Conservation (phyloP, 208 protist species). For the Crithidia expoeki region DNA sequence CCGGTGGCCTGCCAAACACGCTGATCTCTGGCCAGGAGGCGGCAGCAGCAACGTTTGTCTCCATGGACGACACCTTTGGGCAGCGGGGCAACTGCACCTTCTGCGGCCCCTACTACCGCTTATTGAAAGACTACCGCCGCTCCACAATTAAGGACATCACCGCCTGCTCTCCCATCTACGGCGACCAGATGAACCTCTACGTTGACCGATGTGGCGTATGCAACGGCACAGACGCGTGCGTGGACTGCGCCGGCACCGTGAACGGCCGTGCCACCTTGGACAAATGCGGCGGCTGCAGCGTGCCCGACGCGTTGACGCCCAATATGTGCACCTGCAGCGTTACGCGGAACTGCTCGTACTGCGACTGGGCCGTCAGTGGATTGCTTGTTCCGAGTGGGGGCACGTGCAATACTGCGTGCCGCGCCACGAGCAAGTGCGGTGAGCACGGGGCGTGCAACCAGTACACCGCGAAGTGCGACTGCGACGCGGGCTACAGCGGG, state of each 20-base stretch:
- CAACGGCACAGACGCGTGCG: slow-evolving; percentile 41
- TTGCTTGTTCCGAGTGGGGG: slow-evolving; percentile 6
- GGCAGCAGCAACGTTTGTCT: slow-evolving; percentile 17
- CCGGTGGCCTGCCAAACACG: slow-evolving; percentile 37
- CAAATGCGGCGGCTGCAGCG: slow-evolving; percentile 40
- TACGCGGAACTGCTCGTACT: slow-evolving; percentile 45
- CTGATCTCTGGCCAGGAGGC: slow-evolving; percentile 24
- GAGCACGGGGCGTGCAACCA: slow-evolving; percentile 30
- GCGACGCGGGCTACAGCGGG: slow-evolving; percentile 24
- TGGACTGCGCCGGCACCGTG: slow-evolving; percentile 40
- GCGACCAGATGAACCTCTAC: slow-evolving; percentile 45
- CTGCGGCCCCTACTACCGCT: slow-evolving; percentile 52
- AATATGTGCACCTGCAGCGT: slow-evolving; percentile 30
- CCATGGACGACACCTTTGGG: slow-evolving; percentile 38
- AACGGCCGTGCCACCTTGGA: slow-evolving; percentile 17
- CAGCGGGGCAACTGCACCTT: slow-evolving; percentile 48
- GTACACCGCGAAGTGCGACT: slow-evolving; percentile 37
- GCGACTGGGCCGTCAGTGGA: slow-evolving; percentile 30
- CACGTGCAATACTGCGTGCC: slow-evolving; percentile 17
- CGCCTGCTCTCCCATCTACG: slow-evolving; percentile 16
- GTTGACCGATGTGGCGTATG: slow-evolving; percentile 46
- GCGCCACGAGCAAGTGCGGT: slow-evolving; percentile 17
- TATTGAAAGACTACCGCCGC: slow-evolving; percentile 1
- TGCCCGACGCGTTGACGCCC: slow-evolving; percentile 3
- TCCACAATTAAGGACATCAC: slow-evolving; percentile 12